Evolutionary conservation across 2,329 filamentous ascomycete species (phyloP).

Genomic region (Cladosporium austrohemisphaericum): DNA sequence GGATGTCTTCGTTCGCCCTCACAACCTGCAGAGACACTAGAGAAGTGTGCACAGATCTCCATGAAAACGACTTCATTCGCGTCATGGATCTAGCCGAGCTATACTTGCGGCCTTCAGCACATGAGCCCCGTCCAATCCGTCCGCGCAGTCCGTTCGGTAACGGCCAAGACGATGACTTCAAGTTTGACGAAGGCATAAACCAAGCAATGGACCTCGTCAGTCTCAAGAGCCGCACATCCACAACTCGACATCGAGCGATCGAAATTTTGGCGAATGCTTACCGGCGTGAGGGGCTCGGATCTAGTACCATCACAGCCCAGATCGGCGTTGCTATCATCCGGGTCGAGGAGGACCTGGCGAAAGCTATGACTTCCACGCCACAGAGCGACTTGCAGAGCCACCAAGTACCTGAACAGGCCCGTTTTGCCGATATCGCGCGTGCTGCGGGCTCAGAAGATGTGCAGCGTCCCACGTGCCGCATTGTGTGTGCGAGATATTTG

Average conservation of each 20-base stretch:
- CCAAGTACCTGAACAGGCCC: not conserved
- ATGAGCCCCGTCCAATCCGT: not conserved
- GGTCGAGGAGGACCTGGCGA: conserved; percentile 2
- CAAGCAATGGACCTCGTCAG: not conserved
- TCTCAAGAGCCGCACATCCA: conserved; percentile 8
- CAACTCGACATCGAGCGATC: conserved; percentile 4
- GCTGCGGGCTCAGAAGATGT: not conserved
- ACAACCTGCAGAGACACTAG: conserved; percentile 1
- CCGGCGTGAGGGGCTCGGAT: conserved; percentile 2
- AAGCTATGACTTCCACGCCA: not conserved
- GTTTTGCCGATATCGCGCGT: conserved; percentile 1
- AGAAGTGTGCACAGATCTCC: not conserved
- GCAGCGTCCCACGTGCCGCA: conserved; percentile 6
- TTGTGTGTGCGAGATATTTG: conserved; percentile 10
- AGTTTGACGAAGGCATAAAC: conserved; percentile 2
- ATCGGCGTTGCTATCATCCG: not conserved
- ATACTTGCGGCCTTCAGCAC: not conserved
- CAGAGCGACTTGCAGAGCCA: not conserved
- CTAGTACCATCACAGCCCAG: conserved; percentile 4
- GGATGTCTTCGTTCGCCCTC: conserved; percentile 3
- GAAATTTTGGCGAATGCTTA: conserved; percentile 3
- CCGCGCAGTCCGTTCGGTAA: conserved; percentile 5
- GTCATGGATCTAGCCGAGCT: not conserved
- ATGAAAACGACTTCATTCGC: conserved; percentile 2
- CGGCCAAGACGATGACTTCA: conserved; percentile 10